Percentiles rank a stretch among this genome's conserved stretches.
phyloP scores from a whole-genome alignment of 2,329 filamentous ascomycete species.

The Pseudogymnoascus sp. region DNA sequence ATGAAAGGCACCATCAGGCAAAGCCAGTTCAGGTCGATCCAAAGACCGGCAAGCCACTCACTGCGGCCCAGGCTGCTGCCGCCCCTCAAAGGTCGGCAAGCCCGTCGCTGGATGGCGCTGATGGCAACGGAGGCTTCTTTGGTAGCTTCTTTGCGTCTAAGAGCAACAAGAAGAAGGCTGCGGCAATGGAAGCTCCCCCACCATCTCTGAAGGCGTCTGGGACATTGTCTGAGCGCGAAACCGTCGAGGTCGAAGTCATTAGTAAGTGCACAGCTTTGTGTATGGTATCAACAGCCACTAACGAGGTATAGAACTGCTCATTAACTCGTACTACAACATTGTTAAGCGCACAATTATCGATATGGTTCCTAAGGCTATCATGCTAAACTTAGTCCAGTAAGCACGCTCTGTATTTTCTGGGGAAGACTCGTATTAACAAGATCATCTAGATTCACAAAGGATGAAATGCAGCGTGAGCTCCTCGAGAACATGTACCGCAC shows the following conservation, averaged over 20 bases:
- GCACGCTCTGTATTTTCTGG: slow-evolving; percentile 27
- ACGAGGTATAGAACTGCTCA: slow-evolving; percentile 68
- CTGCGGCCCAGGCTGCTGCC: slow-evolving; percentile 51
- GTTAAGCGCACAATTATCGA: slow-evolving; percentile 98
- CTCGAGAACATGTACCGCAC: slow-evolving; percentile 96
- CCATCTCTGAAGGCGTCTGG: slow-evolving; percentile 90
- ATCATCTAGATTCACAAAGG: slow-evolving; percentile 71
- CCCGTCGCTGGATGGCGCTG: slow-evolving; percentile 54
- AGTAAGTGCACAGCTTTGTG: slow-evolving; percentile 51
- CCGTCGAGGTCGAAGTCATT: slow-evolving; percentile 95
- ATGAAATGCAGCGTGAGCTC: slow-evolving; percentile 96
- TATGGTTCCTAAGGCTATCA: slow-evolving; percentile 99
- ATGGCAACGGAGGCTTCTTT: slow-evolving; percentile 74
- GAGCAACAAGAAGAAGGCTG: slow-evolving; percentile 99
- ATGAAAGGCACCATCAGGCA: slow-evolving; percentile 73
- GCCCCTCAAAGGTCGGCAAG: slow-evolving; percentile 57
- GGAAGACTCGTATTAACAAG: neutral
- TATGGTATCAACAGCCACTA: slow-evolving; percentile 14
- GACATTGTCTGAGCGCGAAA: slow-evolving; percentile 86
- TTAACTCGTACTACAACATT: slow-evolving; percentile 96
- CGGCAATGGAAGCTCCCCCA: slow-evolving; percentile 96
- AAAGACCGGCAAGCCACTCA: slow-evolving; percentile 93
- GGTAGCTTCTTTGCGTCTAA: slow-evolving; percentile 98
- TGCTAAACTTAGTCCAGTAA: slow-evolving; percentile 92
- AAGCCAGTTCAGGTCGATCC: slow-evolving; percentile 95